phyloP scores from a whole-genome alignment of 164 flowering plant species.

The Magnolia changhungtana region DNA sequence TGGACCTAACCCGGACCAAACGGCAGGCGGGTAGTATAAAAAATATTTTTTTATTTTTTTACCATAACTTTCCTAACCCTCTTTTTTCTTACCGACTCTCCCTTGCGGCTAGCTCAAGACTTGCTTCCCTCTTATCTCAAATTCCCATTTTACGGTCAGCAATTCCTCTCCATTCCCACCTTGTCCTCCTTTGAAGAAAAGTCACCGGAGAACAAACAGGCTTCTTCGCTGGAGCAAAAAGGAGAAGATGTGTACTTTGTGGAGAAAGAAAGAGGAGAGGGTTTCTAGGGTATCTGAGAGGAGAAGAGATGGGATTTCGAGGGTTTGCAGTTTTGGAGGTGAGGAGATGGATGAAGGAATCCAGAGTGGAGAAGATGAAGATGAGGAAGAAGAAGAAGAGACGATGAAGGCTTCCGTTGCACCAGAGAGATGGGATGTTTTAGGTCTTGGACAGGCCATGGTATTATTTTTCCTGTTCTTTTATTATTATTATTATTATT shows the following conservation, averaged over 20 bases:
- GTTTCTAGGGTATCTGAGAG: conserved; percentile 2
- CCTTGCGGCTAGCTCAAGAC: neutral
- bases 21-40: too few relatives aligned
- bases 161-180: neutral
- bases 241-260: neutral
- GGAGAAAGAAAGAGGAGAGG: neutral
- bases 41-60: too few relatives aligned
- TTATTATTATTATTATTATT: neutral
- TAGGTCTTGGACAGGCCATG: conserved; percentile 99
- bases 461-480: conserved; percentile 28
- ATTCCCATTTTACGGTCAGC: neutral
- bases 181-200: neutral
- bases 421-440: conserved; percentile 81
- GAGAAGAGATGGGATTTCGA: neutral
- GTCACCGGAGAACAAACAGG: neutral
- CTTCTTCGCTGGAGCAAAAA: neutral
- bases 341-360: neutral
- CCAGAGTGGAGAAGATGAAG: conserved; percentile 23
- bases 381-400: conserved; percentile 29
- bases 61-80: too few relatives aligned
- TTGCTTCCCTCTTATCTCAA: neutral
- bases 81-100: too few relatives aligned
- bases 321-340: conserved; percentile 7
- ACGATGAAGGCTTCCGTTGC: conserved; percentile 11
- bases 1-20: too few relatives aligned